Percentiles rank a stretch among this genome's conserved stretches.
Evolutionary conservation across 2,329 filamentous ascomycete genomes (phyloP).

Genomic region (Fusarium sp.): DNA sequence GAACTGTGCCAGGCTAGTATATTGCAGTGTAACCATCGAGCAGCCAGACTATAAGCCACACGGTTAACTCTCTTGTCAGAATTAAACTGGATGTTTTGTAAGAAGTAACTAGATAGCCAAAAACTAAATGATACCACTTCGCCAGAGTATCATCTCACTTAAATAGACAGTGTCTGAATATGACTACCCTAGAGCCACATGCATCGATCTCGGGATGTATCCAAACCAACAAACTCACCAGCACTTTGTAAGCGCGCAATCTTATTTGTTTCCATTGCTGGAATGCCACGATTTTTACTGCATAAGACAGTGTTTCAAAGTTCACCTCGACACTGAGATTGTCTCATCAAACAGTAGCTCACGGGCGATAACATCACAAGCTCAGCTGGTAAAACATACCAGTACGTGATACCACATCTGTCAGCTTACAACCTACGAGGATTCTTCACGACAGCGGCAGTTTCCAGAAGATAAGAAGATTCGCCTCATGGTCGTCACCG

Average conservation of each 20-base stretch:
- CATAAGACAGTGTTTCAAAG: neutral
- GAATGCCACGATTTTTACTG: neutral
- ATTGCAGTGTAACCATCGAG: neutral
- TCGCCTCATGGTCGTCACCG: constrained; percentile 17
- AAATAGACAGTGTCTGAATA: neutral
- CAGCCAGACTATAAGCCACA: neutral
- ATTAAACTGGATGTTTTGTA: neutral
- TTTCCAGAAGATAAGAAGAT: neutral
- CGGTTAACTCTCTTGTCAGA: neutral
- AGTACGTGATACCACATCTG: neutral
- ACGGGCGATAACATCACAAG: neutral
- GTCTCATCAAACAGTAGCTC: neutral
- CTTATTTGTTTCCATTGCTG: neutral
- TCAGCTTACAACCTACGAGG: neutral
- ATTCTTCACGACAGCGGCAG: neutral
- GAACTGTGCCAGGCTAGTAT: too few species aligned
- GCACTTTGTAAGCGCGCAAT: neutral
- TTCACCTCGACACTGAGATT: neutral
- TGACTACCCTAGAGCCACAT: neutral
- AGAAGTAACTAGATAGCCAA: neutral
- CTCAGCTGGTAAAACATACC: neutral
- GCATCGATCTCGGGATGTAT: neutral
- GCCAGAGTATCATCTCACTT: neutral
- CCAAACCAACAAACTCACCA: neutral
- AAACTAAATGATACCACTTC: neutral